Base-by-base conservation (phyloP, 2,329 filamentous ascomycete species). In the Aspergillus nomiae region DNA sequence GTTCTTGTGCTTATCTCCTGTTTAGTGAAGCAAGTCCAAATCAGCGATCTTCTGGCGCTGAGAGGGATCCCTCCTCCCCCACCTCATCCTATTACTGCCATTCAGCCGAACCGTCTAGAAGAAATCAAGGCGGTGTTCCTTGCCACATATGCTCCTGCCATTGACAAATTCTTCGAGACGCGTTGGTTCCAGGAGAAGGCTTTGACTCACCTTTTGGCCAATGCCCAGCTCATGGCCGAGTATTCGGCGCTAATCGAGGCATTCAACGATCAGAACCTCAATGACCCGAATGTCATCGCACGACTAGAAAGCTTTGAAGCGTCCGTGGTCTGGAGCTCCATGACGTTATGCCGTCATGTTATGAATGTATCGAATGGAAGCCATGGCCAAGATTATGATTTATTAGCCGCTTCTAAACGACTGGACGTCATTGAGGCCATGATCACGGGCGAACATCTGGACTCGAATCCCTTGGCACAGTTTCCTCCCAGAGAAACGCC, bases 121-220 rank as follows among this genome's bases (percentile, higher is more conserved):
- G 89, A 92, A 73, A 87, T 92, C 63, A 88, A 87, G 66, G 86
- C 86, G 65, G 81, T 94, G 19, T 96, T 91, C 77, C 85, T 87
- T 69, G 89, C 90, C 67, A 89, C 92, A 67, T 96, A 95, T 75
- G 90, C 89, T 4, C 86, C 85, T 1, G 90, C 88, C 9, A 85
- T 95, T 54, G 89, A 92, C 76, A 85, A 86, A 56, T 89, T 95
- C 65, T 86, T 96, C 65, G 94, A 97, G 76, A 91, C 92, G 8
- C 85, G 84, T 32, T 98, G 94, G 94, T 97, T 92, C 79, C 86
- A 81, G 30, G 80, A 78, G 43, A 83, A 83, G 67, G 86, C 84
- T 59, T 80, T 85, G 60, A 75, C 74, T n/a, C 78, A 83, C 58
- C 77, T 90, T 2, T 77, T 87, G 62, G 78, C 77, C 41, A 84